Base-by-base conservation (phyloP, 805 yeast species). In the Naumovozyma baii region DNA sequence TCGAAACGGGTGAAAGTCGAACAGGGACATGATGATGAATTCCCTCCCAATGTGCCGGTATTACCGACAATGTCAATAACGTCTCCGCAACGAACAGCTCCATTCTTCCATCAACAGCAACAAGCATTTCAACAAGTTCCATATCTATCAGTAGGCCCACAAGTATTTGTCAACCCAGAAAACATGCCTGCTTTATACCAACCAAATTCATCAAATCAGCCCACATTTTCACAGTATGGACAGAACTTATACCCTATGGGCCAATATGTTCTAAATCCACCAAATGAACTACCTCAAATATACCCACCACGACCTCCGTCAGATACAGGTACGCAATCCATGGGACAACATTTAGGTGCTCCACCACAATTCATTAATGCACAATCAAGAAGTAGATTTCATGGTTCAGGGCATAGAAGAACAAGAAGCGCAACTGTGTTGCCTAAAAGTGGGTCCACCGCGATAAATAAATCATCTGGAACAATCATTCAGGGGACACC, bases 371-470 rank as follows among this genome's bases (percentile, higher is more conserved):
- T 22, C 10, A 10, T 22, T 9, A 29, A 29, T n/a, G 31, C 31
- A 29, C n/a, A n/a, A n/a, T 12, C 31, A 9, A 29, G 5, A 5
- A 29, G 14, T 8, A 29, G 31, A n/a, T 5, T 12, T 5, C 31
- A 29, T 8, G 28, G 28, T 22, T n/a, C n/a, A 22, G 49, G 51
- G 17, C 62, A 57, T 37, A 47, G 56, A 41, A 47, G 61, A 35
- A 42, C 61, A 8, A 54, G 54, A 29, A 53, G 59, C 43, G 57
- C 59, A 1, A 47, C 40, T 15, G 48, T 52, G 2, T 32, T 48
- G 3, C 36, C 40, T n/a, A n/a, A n/a, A n/a, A n/a, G n/a, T n/a
- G n/a, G n/a, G n/a, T n/a, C n/a, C n/a, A n/a, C n/a, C n/a, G n/a
- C n/a, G n/a, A n/a, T n/a, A n/a, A 13, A 5, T 8, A 46, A 38